phyloP scores from a whole-genome alignment of 2,329 filamentous ascomycete genomes.

The Taxawa tesnikishii region DNA sequence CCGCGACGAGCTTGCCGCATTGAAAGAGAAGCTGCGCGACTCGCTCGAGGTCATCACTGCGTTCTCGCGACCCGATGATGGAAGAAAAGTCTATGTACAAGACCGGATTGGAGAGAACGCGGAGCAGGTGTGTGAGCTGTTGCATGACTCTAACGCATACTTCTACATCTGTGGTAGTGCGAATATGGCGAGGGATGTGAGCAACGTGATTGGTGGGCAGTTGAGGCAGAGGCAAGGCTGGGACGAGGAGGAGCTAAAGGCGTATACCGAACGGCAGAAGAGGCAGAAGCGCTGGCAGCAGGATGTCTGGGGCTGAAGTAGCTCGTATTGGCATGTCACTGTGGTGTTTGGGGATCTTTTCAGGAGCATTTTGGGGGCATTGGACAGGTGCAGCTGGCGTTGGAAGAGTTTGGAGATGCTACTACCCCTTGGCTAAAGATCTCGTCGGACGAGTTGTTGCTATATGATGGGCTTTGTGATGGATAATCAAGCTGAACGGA shows the following conservation, averaged over 20 bases:
- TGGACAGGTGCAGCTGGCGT: too few species aligned
- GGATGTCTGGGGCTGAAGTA: constrained; percentile 14
- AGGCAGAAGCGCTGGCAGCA: constrained; percentile 13
- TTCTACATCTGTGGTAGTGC: constrained; percentile 32
- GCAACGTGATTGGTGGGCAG: constrained; percentile 18
- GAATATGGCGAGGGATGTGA: constrained; percentile 31
- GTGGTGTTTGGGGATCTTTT: too few species aligned
- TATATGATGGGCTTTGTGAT: too few species aligned
- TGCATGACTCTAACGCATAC: constrained; percentile 21
- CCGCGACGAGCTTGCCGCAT: constrained; percentile 16
- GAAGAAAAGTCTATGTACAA: constrained; percentile 24
- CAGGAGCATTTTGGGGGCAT: too few species aligned
- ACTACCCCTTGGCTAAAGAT: too few species aligned
- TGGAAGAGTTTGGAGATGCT: too few species aligned
- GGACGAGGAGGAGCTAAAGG: constrained; percentile 10
- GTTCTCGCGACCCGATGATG: constrained; percentile 17
- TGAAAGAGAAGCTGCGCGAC: constrained; percentile 11
- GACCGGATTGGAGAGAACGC: constrained; percentile 21
- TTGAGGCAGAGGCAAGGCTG: constrained; percentile 7
- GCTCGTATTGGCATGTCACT: too few species aligned
- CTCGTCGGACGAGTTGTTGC: too few species aligned
- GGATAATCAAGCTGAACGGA: too few species aligned
- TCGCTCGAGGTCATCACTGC: constrained; percentile 19
- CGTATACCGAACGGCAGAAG: constrained; percentile 13
- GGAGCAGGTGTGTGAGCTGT: constrained; percentile 16